These are phyloP conservation scores for Ramaria rubella DNA, from an alignment of 768 basidiomycete species.

Conservation along the genomic window DNA sequence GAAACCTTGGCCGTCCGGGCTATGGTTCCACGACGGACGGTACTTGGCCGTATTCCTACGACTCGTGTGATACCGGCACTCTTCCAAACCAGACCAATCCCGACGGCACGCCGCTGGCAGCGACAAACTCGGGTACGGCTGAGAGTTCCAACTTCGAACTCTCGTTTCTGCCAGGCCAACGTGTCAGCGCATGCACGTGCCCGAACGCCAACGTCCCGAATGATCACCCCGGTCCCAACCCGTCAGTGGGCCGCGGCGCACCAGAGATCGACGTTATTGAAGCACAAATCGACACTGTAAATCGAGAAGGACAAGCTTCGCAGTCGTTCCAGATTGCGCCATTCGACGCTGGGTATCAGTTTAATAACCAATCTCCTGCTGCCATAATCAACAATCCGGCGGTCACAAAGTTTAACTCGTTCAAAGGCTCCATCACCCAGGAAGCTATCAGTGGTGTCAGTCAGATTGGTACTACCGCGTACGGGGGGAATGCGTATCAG, in stretches of 20 bases:
- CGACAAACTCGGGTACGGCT: slow-evolving; percentile 43
- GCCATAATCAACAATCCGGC: slow-evolving; percentile 46
- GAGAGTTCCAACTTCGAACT: slow-evolving; percentile 42
- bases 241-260: slow-evolving; percentile 58
- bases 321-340: slow-evolving; percentile 80
- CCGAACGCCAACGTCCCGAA: slow-evolving; percentile 36
- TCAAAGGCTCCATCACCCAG: slow-evolving; percentile 65
- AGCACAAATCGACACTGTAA: slow-evolving; percentile 55
- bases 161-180: slow-evolving; percentile 82
- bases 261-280: slow-evolving; percentile 95
- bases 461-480: slow-evolving; percentile 46
- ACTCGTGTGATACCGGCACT: slow-evolving; percentile 80
- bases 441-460: slow-evolving; percentile 68
- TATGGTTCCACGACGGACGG: slow-evolving; percentile 88
- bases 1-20: slow-evolving; percentile 75
- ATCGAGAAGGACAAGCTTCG: slow-evolving; percentile 58
- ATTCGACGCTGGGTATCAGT: slow-evolving; percentile 64
- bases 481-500: slow-evolving; percentile 47
- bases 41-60: slow-evolving; percentile 79
- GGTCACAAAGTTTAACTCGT: slow-evolving; percentile 54
- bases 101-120: slow-evolving; percentile 51
- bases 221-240: slow-evolving; percentile 83
- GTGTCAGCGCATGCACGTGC: slow-evolving; percentile 84
- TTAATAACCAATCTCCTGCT: slow-evolving; percentile 45
- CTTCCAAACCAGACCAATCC: slow-evolving; percentile 69